Evolutionary conservation across 2,329 filamentous ascomycete species (phyloP).

Genomic region (Gnomoniopsis smithogilvyi): DNA sequence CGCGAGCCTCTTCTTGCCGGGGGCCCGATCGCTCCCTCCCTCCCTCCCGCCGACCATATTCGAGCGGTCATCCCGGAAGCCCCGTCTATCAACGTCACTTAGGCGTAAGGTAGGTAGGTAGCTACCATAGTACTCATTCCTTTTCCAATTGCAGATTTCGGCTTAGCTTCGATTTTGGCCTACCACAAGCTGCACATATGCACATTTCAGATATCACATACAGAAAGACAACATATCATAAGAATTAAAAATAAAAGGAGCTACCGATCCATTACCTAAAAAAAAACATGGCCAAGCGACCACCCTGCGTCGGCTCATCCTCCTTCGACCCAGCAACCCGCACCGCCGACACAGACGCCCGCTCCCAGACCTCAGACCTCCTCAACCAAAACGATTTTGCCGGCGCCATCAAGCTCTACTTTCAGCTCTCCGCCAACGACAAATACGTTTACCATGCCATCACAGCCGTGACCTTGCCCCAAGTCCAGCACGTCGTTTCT

Average conservation of each 20-base stretch:
- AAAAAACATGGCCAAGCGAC: constrained; percentile 19
- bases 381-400: constrained; percentile 40
- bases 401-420: constrained; percentile 40
- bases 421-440: constrained; percentile 42
- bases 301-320: constrained; percentile 41
- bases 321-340: constrained; percentile 41
- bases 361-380: constrained; percentile 33
- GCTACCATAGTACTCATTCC: too few species aligned
- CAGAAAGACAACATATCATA: background rate
- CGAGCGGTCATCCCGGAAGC: too few species aligned
- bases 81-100: too few species aligned
- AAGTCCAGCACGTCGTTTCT: constrained; percentile 45
- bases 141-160: too few species aligned
- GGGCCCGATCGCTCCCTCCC: too few species aligned
- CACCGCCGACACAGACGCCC: constrained; percentile 35
- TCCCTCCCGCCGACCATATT: too few species aligned
- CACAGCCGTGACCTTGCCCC: constrained; percentile 43
- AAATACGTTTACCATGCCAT: constrained; percentile 50
- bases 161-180: too few species aligned
- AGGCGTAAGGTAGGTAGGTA: too few species aligned
- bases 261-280: background rate
- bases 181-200: too few species aligned
- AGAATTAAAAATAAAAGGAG: too few species aligned
- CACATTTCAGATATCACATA: background rate
- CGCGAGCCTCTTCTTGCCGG: too few species aligned